Percentiles rank a stretch among this genome's conserved stretches.
These are phyloP conservation scores for Trebouxiophyceae sp. DNA, from an alignment of 163 green algal species.

Conservation along the genomic window DNA sequence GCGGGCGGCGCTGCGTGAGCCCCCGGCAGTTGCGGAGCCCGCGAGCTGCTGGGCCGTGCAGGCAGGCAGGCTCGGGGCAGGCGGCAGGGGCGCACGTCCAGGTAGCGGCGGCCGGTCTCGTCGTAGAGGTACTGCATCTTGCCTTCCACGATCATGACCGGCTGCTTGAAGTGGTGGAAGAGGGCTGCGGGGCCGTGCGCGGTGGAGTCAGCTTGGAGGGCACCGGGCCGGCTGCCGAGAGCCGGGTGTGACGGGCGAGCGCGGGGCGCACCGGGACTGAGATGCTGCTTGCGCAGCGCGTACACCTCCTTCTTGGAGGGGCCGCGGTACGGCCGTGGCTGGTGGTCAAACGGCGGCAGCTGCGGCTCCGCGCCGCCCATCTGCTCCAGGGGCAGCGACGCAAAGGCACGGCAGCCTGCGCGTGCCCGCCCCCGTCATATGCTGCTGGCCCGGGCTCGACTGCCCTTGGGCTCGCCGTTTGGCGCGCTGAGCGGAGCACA, in stretches of 20 bases:
- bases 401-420: not conserved
- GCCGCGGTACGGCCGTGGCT: slow-evolving; percentile 66
- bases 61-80: too few species aligned
- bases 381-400: not conserved
- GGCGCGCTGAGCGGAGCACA: too few species aligned
- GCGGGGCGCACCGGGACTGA: slow-evolving; percentile 61
- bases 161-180: slow-evolving; percentile 89
- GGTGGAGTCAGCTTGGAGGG: too few species aligned
- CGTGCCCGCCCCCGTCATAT: too few species aligned
- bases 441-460: too few species aligned
- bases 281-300: slow-evolving; percentile 60
- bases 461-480: too few species aligned
- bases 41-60: too few species aligned
- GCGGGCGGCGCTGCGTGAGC: too few species aligned
- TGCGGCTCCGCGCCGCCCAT: slow-evolving; percentile 1
- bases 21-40: too few species aligned
- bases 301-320: slow-evolving; percentile 79
- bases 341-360: slow-evolving; percentile 26
- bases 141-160: slow-evolving; percentile 92
- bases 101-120: slow-evolving; percentile 81
- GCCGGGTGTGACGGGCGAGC: too few species aligned
- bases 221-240: too few species aligned
- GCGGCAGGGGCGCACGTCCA: slow-evolving; percentile 86
- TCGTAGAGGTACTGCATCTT: slow-evolving; percentile 98
- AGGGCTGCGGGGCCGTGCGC: slow-evolving; percentile 63